A percentile compares a stretch with the other conserved stretches of the same genome.
These are phyloP conservation scores for Eustoma russellianum DNA, from an alignment of 257 asterid species.

Conservation along the genomic window DNA sequence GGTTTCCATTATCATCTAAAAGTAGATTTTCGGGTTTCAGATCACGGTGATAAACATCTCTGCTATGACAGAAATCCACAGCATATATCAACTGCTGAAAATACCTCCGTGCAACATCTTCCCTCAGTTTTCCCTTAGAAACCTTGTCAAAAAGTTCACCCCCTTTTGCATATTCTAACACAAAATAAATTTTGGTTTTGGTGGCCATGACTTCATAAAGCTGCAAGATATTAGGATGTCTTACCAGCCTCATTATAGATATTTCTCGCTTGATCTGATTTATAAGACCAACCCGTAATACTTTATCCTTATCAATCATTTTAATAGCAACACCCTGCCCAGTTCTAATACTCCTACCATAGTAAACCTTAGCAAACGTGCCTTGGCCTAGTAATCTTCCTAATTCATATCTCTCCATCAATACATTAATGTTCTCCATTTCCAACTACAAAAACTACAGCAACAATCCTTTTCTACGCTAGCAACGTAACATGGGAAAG, in stretches of 20 bases:
- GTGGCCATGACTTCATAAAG: slow-evolving; percentile 40
- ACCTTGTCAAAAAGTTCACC: slow-evolving; percentile 39
- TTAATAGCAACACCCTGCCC: slow-evolving; percentile 61
- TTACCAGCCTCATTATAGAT: slow-evolving; percentile 34
- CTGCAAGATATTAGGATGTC: slow-evolving; percentile 30
- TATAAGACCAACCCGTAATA: slow-evolving; percentile 31
- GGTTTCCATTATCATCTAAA: slow-evolving; percentile 29
- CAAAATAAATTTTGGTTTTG: slow-evolving; percentile 32
- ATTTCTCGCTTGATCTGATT: slow-evolving; percentile 43
- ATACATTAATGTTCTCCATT: slow-evolving; percentile 49
- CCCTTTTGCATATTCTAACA: slow-evolving; percentile 37
- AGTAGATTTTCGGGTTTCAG: slow-evolving; percentile 40
- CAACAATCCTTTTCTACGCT: not conserved
- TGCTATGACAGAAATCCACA: slow-evolving; percentile 36
- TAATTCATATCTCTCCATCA: slow-evolving; percentile 62
- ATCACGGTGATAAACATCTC: slow-evolving; percentile 39
- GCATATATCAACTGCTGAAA: slow-evolving; percentile 39
- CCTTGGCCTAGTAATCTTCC: slow-evolving; percentile 91
- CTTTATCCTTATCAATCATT: slow-evolving; percentile 45
- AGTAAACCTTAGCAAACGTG: slow-evolving; percentile 76
- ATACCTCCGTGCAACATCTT: slow-evolving; percentile 31
- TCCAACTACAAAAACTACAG: slow-evolving; percentile 3
- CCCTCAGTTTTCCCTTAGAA: slow-evolving; percentile 32
- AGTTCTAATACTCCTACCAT: slow-evolving; percentile 43
- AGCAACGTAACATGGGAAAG: not conserved